Evolutionary conservation across 495 filamentous ascomycete species (phyloP), one percentile per base, ranked within the genome.

Genomic region (Penicillium ucsense): DNA sequence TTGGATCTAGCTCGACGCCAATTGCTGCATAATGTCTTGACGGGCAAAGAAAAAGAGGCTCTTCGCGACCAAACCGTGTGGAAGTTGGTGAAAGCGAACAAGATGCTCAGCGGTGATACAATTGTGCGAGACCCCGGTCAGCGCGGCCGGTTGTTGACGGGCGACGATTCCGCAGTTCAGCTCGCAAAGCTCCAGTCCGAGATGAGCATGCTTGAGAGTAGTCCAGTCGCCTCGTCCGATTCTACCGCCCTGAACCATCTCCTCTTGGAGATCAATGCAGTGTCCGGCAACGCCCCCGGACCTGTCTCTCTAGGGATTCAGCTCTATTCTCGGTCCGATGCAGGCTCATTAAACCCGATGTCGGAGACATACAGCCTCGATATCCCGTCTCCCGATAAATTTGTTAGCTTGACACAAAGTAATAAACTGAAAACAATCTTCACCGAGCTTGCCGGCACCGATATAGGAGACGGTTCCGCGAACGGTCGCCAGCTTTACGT

Each of bases 31-130:
- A 86, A 89, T 63, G 87, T 97, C 0, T 77, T 99, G 42, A 99
- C 92, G 3, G 76, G 76, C 9, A 81, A 83, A 57, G 92, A 99
- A 66, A 82, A 94, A 46, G 72, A 73, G 6, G 64, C 64, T 11
- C 69, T 95, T 32, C 81, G 92, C 35, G 85, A 94, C 56, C 80
- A 83, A 55, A 92, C 86, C 0, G 89, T 96, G 8, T 99, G 92
- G 92, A 88, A 94, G 60, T 75, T 99, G 35, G 90, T 97, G 2
- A 76, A 75, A 8, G 92, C 89, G 30, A 99, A 97, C 64, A 96
- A 95, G 65, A 76, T 95, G 58, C 83, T 96, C 34, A 84, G 80
- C 35, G 84, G 85, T 28, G 90, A 97, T 53, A 82, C 96, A 20
- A 94, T 99, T 62, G 92, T 99, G 38, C 79, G 92, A 20, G 89